Conservation (phyloP, 2,329 filamentous ascomycete species). For the Pseudocercospora macadamiae region DNA sequence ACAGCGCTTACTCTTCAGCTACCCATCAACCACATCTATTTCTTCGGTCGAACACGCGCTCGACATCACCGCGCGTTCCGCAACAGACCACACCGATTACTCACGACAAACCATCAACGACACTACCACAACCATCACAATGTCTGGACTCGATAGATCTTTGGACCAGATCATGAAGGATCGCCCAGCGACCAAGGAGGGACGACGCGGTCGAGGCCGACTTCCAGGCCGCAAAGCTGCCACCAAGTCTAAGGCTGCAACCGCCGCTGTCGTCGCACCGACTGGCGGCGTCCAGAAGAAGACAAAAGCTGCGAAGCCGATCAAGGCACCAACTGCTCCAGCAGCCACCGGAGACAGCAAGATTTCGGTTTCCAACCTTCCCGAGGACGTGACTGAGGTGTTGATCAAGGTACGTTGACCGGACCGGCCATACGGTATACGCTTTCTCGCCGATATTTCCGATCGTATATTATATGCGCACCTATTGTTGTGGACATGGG, state of each 20-base stretch:
- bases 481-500: slow-evolving; percentile 13
- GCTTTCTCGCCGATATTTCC: slow-evolving; percentile 35
- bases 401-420: slow-evolving; percentile 99
- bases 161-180: slow-evolving; percentile 95
- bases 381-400: slow-evolving; percentile 91
- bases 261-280: slow-evolving; percentile 59
- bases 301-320: slow-evolving; percentile 56
- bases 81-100: not conserved
- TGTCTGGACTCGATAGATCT: slow-evolving; percentile 94
- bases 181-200: slow-evolving; percentile 54
- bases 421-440: slow-evolving; percentile 55
- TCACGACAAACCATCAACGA: slow-evolving; percentile 17
- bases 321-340: slow-evolving; percentile 64
- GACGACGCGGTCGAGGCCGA: slow-evolving; percentile 46
- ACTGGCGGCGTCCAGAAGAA: slow-evolving; percentile 84
- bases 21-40: slow-evolving; percentile 8
- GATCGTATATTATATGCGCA: slow-evolving; percentile 25
- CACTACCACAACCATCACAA: slow-evolving; percentile 49
- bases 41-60: slow-evolving; percentile 6
- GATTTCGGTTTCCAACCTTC: slow-evolving; percentile 98
- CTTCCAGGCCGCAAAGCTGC: slow-evolving; percentile 53
- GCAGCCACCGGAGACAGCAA: slow-evolving; percentile 72
- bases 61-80: slow-evolving; percentile 5
- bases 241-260: slow-evolving; percentile 53
- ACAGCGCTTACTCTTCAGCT: slow-evolving; percentile 21